These are phyloP conservation scores for Boletellus sp. DNA, from an alignment of 768 basidiomycete species.

Conservation along the genomic window DNA sequence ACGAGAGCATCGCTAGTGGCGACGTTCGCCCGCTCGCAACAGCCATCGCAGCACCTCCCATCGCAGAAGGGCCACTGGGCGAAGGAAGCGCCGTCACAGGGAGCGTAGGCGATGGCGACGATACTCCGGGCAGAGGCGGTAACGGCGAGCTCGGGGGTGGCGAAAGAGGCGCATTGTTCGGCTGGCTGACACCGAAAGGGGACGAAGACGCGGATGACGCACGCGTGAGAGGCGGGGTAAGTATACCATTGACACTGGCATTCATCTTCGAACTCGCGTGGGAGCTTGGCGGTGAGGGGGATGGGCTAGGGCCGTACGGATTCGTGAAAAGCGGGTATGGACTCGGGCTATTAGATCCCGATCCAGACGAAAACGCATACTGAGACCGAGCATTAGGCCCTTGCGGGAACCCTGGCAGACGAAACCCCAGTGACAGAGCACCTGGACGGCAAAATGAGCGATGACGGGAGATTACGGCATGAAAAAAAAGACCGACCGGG, in stretches of 20 bases:
- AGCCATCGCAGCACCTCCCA: slow-evolving; percentile 7
- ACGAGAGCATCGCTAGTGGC: slow-evolving; percentile 11
- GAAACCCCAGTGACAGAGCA: slow-evolving; percentile 22
- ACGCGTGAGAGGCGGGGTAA: slow-evolving; percentile 5
- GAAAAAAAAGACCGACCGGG: slow-evolving; percentile 19
- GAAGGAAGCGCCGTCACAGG: neutral
- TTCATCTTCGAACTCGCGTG: neutral
- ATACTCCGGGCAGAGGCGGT: slow-evolving; percentile 16
- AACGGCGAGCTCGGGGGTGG: slow-evolving; percentile 23
- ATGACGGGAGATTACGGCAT: slow-evolving; percentile 7
- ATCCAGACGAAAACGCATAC: slow-evolving; percentile 19
- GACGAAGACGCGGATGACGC: slow-evolving; percentile 7
- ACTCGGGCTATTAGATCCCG: slow-evolving; percentile 8
- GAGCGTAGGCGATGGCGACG: slow-evolving; percentile 16
- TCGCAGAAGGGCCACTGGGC: neutral
- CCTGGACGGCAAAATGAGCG: slow-evolving; percentile 8
- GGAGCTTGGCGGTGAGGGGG: neutral
- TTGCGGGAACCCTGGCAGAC: slow-evolving; percentile 15
- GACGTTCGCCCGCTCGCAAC: slow-evolving; percentile 18
- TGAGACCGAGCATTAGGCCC: slow-evolving; percentile 5
- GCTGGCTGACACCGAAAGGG: neutral
- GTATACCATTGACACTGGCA: neutral
- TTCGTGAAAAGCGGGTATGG: neutral
- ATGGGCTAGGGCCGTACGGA: slow-evolving; percentile 3
- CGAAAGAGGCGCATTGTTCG: slow-evolving; percentile 14